Percentiles rank a stretch among this genome's conserved stretches.
Evolutionary conservation across 306 rosid genomes (phyloP).

Genomic region (Malus fusca): DNA sequence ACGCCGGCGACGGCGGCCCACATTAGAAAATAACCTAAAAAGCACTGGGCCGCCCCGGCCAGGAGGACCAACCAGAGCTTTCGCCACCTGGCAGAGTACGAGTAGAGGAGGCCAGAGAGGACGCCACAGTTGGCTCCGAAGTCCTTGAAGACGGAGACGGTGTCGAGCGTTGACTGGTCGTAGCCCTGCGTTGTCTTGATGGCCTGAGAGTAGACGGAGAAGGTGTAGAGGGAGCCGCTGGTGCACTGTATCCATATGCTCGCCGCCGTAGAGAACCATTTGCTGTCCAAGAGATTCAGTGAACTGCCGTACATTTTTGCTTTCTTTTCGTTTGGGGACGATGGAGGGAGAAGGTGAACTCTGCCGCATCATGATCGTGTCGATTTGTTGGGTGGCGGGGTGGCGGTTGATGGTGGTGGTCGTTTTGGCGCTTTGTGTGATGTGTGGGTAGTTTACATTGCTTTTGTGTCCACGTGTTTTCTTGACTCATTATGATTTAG

Average conservation of each 20-base stretch:
- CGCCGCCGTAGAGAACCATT: constrained; percentile 24
- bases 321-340: background rate
- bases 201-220: constrained; percentile 23
- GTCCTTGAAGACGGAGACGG: constrained; percentile 25
- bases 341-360: background rate
- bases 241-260: constrained; percentile 23
- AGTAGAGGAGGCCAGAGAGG: constrained; percentile 20
- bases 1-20: constrained; percentile 21
- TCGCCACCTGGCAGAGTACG: background rate
- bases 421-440: background rate
- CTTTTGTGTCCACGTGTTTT: background rate
- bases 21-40: constrained; percentile 17
- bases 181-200: constrained; percentile 13
- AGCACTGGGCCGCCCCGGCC: constrained; percentile 15
- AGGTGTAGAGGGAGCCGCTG: constrained; percentile 24
- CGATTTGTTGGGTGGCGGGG: background rate
- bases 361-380: background rate
- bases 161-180: constrained; percentile 20
- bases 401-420: background rate
- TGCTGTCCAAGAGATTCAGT: background rate
- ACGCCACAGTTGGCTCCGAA: constrained; percentile 23
- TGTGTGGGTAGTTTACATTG: background rate
- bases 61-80: constrained; percentile 11
- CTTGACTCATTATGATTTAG: background rate
- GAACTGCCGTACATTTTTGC: background rate